Evolutionary conservation across 1,284 basidiomycete species (phyloP), one percentile per base, ranked within the genome.

Genomic region (Tylopilus sp.): DNA sequence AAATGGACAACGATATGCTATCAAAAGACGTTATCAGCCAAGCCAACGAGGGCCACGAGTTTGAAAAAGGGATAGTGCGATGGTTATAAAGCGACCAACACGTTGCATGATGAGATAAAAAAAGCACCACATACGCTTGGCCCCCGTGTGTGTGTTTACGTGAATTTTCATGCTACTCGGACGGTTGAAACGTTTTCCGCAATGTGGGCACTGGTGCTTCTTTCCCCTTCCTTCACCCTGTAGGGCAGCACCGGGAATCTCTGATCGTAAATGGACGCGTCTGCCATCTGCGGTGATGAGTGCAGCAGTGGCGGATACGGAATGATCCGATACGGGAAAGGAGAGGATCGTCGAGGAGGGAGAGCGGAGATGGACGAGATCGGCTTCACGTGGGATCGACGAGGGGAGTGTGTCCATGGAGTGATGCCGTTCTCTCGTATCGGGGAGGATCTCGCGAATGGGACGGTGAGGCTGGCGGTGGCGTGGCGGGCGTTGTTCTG

Each of bases 121-220:
- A 51, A 37, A 35, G 41, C 30, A 55, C 50, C 47, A 77, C 83
- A 63, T 66, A 88, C 85, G 85, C 60, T 81, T 85, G 15, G 77
- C 85, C 16, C 86, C 86, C 15, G 86, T 88, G 65, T 89, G 86
- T 3, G 83, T 87, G 60, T 89, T 87, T 57, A 82, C 75, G 64
- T 89, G 86, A 50, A 86, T 88, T 51, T 77, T 72, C 50, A 89
- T 74, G 61, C 85, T 87, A 56, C 86, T 89, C 4, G 86, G 86
- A 8, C 86, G 76, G 64, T 87, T 88, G 71, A 89, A 89, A 23
- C 83, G 73, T 65, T 86, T 86, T 51, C 70, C 70, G 65, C 86
- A 89, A 34, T 77, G 79, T 0, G 75, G 74, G 55, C 85, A 88
- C 34, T 78, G 72, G 54, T 88, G 84, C 57, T 79, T 77, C 57